Evolutionary conservation across 805 yeast species (phyloP), one percentile per base, ranked within the genome.

Genomic region (Ogataea nonfermentans): DNA sequence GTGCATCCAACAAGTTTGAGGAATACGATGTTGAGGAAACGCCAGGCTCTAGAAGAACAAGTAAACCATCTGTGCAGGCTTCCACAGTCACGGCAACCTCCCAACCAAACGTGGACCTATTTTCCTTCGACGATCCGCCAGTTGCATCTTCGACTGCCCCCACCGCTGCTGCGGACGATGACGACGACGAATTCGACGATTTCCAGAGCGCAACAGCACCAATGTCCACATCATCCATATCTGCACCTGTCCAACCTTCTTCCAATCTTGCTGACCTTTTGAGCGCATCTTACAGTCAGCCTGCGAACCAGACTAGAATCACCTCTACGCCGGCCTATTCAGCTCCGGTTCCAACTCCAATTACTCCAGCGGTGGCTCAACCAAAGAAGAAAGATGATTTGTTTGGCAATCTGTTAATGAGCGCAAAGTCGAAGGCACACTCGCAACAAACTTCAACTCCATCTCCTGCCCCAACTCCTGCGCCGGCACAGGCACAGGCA

Each of bases 111-210:
- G 67, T 64, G 24, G 85, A 80, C 52, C 67, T 77, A 45, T 72
- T 75, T 44, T 68, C 71, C 20, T 70, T 74, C 44, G 74, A 66
- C 37, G 65, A 59, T 19, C 49, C 57, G 14, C 39, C 53, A 5
- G 30, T 52, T 8, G 42, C 62, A 17, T 36, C 49, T 9, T 40
- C 55, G 24, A 43, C 50, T 2, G 47, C 48, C 30, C 10, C 38
- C 15, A 30, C 22, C 4, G 27, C 33, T 8, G 12, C 20, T 13
- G 51, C 31, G 14, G 41, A 40, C 14, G 47, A 43, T 16, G 53
- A 74, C 40, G 88, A 79, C 40, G 87, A 83, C 47, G 93, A 84
- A 28, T 85, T 85, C 57, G 88, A 84, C 48, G 93, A 84, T 49
- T 84, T 84, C 71, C 91, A 84, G 61, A 64, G 71, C 43, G 84